Conservation (phyloP, 306 rosid species). For the Sicyos baderoa region DNA sequence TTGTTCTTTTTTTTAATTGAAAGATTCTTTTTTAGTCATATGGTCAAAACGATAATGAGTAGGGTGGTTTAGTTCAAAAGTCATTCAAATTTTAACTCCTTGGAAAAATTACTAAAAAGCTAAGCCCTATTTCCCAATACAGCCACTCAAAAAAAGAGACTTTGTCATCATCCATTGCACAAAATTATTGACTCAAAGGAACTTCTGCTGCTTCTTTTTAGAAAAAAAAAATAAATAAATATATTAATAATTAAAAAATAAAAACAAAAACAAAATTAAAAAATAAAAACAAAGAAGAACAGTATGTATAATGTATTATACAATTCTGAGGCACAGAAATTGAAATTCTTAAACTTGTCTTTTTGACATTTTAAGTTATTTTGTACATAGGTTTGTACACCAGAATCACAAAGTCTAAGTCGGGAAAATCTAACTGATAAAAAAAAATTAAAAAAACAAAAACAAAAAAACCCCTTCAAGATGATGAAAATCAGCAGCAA, state of each 20-base stretch:
- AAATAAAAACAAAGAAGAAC: background rate
- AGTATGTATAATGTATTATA: background rate
- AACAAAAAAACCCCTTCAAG: background rate
- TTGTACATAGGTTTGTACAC: background rate
- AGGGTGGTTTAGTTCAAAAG: background rate
- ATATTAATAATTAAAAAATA: background rate
- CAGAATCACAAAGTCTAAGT: background rate
- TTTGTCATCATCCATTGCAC: background rate
- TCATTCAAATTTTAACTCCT: too few species aligned
- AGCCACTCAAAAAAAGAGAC: background rate
- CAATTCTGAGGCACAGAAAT: background rate
- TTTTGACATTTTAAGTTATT: slow-evolving; percentile 13
- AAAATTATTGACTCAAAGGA: slow-evolving; percentile 12
- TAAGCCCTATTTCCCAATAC: too few species aligned
- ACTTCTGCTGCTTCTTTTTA: background rate
- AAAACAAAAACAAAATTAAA: background rate
- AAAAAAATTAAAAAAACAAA: background rate
- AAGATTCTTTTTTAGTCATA: too few species aligned
- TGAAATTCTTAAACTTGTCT: slow-evolving; percentile 12
- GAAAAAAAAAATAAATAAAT: too few species aligned
- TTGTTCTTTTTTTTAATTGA: too few species aligned
- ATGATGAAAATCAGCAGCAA: slow-evolving; percentile 9
- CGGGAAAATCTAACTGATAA: slow-evolving; percentile 5
- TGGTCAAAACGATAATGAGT: too few species aligned
- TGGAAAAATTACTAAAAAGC: too few species aligned